Evolutionary conservation across 129 eudicot genomes (phyloP), one percentile per base, ranked within the genome.

Genomic region (Flaveria linearis): DNA sequence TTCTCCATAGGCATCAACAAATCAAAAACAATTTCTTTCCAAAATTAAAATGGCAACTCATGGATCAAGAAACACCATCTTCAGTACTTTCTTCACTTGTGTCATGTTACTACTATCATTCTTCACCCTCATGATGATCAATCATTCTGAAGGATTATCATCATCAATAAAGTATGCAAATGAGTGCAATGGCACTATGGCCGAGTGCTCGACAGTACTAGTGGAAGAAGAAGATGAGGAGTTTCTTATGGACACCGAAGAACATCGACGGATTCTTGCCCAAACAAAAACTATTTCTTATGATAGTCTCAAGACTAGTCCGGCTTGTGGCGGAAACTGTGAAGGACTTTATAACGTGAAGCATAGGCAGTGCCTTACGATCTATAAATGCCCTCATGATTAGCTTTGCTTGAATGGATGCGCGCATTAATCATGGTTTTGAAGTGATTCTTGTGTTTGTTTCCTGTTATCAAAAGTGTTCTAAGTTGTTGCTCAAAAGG

Each of bases 221-320:
- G n/a, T 22, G 2, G 60, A 62, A 23, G 22, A 20, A 20, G 72
- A 75, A 13, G 61, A 60, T 16, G 63, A 66, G 15, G 72, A 75
- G 63, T 46, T 75, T 22, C 33, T 62, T n/a, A 46, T 75, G 71
- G 79, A 75, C 61, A 56, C 17, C 5, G 62, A 75, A 43, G 79
- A 60, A 41, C 80, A 76, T 49, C 46, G 64, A 28, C 60, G 73
- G 53, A 22, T 76, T 49, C 62, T 63, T 0, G 62, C 2, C 51
- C 39, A 73, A 56, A 10, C n/a, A 13, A 23, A 3, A 22, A 18
- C 2, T 16, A 9, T 30, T 6, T 1, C 16, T 17, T 42, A 66
- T 39, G 8, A 66, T 0, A 7, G 50, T n/a, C 51, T 66, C 2
- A 2, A 36, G 43, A 28, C 7, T 60, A 25, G 30, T 3, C 12